phyloP scores from a whole-genome alignment of 2,329 filamentous ascomycete species.

The Alternaria ethzedia region DNA sequence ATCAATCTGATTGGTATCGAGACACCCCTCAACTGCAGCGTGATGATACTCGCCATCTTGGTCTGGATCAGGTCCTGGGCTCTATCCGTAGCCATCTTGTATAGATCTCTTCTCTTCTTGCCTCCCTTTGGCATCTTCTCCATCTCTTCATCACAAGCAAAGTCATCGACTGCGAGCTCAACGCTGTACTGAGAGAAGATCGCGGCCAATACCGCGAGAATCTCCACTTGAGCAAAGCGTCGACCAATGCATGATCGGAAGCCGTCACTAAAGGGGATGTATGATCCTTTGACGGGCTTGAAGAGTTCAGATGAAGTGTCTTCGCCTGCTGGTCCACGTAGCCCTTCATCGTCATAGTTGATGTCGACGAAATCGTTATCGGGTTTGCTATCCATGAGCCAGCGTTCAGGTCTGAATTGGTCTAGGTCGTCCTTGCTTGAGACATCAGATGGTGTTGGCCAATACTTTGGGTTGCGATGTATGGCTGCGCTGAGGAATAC shows the following conservation, averaged over 20 bases:
- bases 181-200: conserved; percentile 67
- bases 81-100: conserved; percentile 65
- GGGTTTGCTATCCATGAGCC: conserved; percentile 58
- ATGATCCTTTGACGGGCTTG: conserved; percentile 56
- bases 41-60: conserved; percentile 68
- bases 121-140: conserved; percentile 46
- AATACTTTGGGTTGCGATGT: conserved; percentile 75
- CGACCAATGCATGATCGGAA: conserved; percentile 62
- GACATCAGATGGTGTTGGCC: conserved; percentile 60
- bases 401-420: conserved; percentile 75
- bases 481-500: conserved; percentile 63
- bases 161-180: conserved; percentile 69
- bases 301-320: conserved; percentile 68
- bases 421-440: conserved; percentile 61
- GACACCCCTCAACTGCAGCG: conserved; percentile 69
- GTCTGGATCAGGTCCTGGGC: conserved; percentile 60
- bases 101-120: conserved; percentile 63
- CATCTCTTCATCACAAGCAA: conserved; percentile 51
- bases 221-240: conserved; percentile 64
- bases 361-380: conserved; percentile 44
- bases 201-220: conserved; percentile 60
- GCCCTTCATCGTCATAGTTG: conserved; percentile 58
- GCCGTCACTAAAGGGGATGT: conserved; percentile 63
- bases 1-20: conserved; percentile 73
- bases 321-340: conserved; percentile 65